These are phyloP conservation scores for Dryadomyces quercivorus DNA, from an alignment of 2,329 filamentous ascomycete genomes.

Conservation along the genomic window DNA sequence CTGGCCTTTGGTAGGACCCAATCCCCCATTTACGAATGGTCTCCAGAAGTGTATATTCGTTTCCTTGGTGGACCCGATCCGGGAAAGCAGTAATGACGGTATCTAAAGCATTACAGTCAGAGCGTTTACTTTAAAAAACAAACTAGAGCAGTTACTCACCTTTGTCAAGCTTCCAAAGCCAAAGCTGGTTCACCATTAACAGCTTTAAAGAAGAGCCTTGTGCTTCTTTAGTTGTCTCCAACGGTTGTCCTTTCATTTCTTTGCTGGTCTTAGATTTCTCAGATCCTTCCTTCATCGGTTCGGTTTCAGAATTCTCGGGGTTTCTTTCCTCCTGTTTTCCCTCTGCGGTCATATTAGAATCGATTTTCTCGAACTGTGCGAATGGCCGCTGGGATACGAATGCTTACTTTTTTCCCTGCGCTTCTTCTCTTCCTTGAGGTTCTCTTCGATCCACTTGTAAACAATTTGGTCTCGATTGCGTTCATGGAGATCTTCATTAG, in stretches of 20 bases:
- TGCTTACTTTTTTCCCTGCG: neutral
- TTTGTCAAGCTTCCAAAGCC: constrained; percentile 2
- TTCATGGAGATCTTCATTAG: neutral
- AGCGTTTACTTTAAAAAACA: too few relatives aligned
- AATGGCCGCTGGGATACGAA: too few relatives aligned
- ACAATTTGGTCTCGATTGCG: neutral
- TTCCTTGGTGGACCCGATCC: neutral
- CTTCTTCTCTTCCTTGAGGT: too few relatives aligned
- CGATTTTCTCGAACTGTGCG: too few relatives aligned
- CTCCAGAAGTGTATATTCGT: neutral
- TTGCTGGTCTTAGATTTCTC: too few relatives aligned
- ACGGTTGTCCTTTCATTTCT: neutral
- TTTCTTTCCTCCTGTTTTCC: too few relatives aligned
- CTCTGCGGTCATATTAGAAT: too few relatives aligned
- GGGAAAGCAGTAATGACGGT: constrained; percentile 1
- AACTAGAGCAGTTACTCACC: too few relatives aligned
- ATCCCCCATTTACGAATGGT: neutral
- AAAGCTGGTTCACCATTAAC: constrained; percentile 1
- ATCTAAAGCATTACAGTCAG: too few relatives aligned
- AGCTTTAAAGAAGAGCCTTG: neutral
- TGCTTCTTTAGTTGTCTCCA: neutral
- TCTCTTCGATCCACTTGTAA: neutral
- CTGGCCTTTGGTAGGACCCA: neutral
- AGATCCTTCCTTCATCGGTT: too few relatives aligned
- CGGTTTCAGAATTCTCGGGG: too few relatives aligned